phyloP scores from a whole-genome alignment of 805 yeast genomes.

The Lipomyces yamanashiensis region DNA sequence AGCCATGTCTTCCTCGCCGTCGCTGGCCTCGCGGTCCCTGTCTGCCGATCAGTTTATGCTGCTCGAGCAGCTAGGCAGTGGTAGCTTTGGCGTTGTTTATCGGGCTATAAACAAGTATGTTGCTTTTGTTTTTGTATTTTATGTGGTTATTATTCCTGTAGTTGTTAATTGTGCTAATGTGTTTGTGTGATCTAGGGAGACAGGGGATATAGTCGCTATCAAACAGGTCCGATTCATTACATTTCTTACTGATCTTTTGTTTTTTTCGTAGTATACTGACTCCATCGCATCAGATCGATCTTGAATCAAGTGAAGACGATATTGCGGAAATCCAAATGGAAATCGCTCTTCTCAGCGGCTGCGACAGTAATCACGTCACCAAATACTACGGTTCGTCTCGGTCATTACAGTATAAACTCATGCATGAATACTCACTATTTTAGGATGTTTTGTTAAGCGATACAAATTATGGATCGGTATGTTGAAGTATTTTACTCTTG shows the following conservation, averaged over 20 bases:
- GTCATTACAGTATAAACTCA: background rate
- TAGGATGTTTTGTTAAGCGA: slow-evolving; percentile 67
- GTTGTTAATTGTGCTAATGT: slow-evolving; percentile 7
- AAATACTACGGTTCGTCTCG: slow-evolving; percentile 54
- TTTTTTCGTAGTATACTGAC: slow-evolving; percentile 5
- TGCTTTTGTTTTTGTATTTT: slow-evolving; percentile 4
- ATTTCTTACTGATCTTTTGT: background rate
- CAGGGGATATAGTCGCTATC: slow-evolving; percentile 47
- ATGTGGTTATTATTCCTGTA: background rate
- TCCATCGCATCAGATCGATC: slow-evolving; percentile 57
- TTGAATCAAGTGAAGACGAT: slow-evolving; percentile 69
- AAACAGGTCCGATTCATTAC: slow-evolving; percentile 37
- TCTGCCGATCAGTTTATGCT: slow-evolving; percentile 54
- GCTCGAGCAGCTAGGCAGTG: slow-evolving; percentile 67
- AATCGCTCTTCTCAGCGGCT: slow-evolving; percentile 68
- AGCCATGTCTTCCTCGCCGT: slow-evolving; percentile 13
- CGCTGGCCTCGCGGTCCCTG: slow-evolving; percentile 3
- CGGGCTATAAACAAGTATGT: slow-evolving; percentile 56
- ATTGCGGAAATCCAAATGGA: slow-evolving; percentile 74
- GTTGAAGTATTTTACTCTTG: background rate
- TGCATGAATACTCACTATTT: background rate
- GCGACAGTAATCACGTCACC: slow-evolving; percentile 66
- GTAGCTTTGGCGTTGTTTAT: slow-evolving; percentile 80
- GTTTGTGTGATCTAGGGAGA: slow-evolving; percentile 21
- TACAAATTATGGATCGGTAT: slow-evolving; percentile 70